Conservation (phyloP, 179 eudicot genomes). For the Patellifolia procumbens region DNA sequence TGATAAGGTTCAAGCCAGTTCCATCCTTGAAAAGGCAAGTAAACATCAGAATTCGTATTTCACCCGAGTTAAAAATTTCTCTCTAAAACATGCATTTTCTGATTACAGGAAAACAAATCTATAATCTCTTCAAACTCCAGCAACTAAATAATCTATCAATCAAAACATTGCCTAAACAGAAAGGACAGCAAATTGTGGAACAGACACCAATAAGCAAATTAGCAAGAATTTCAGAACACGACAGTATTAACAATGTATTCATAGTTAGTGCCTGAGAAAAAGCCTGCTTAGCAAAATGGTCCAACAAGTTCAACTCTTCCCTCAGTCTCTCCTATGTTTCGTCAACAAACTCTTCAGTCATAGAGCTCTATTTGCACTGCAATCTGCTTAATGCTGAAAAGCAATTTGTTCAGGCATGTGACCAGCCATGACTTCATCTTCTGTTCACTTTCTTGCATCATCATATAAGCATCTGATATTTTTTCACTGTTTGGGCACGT, state of each 20-base stretch:
- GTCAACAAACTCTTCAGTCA: conserved; percentile 51
- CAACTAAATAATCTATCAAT: neutral
- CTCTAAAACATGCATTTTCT: neutral
- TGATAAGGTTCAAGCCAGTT: neutral
- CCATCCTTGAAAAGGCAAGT: neutral
- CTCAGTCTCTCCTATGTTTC: conserved; percentile 42
- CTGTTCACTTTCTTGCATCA: conserved; percentile 38
- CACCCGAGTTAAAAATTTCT: neutral
- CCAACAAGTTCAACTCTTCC: conserved; percentile 35
- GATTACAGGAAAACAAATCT: neutral
- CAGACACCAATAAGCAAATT: neutral
- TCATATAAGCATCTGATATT: conserved; percentile 37
- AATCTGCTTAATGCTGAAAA: conserved; percentile 32
- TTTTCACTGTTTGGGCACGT: conserved; percentile 43
- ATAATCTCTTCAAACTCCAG: neutral
- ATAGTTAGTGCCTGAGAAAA: conserved; percentile 31
- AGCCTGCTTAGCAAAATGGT: conserved; percentile 26
- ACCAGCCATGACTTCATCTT: conserved; percentile 38
- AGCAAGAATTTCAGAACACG: neutral
- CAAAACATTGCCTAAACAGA: neutral
- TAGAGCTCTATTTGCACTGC: conserved; percentile 55
- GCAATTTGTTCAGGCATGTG: conserved; percentile 36
- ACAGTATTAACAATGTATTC: conserved; percentile 6
- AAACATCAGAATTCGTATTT: neutral
- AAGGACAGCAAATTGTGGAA: neutral